Evolutionary conservation across 2,329 filamentous ascomycete species (phyloP), one percentile per base, ranked within the genome.

Genomic region (Beauveria asiatica): DNA sequence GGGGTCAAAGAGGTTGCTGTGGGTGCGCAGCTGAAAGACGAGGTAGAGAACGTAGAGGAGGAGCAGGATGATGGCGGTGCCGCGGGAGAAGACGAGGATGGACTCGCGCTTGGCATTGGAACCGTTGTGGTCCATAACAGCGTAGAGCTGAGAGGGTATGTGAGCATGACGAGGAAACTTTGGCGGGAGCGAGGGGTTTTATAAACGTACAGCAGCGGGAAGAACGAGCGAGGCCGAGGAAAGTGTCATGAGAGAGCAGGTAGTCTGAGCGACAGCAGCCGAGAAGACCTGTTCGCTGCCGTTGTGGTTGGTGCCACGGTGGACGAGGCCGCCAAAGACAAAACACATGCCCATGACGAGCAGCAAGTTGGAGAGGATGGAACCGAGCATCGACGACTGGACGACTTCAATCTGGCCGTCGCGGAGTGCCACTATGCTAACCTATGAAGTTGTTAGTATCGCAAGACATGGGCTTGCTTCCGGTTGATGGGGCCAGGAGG

Each of bases 321-420:
- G 84, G 63, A 80, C 79, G 62, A 91, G 76, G 37, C 89, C 89
- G 59, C 89, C 89, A 59, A 89, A 82, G 65, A 92, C 78, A 76
- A 91, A 91, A 73, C 88, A 91, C 80, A 89, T 90, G 67, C 88
- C 88, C 70, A 92, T 82, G 51, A 92, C 93, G 23, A 97, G 84
- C 8, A 97, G 82, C 65, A 97, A 87, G 74, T 97, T 97, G 65
- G 93, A 97, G 44, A 97, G 80, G 67, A 97, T 96, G 69, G 90
- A 95, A 52, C 94, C 93, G 39, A 97, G 85, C 92, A 97, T 97
- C 64, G 91, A 96, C 21, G 93, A 89, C 76, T 97, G 94, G n/a
- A 97, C 93, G 65, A 97, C 92, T 68, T 93, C 87, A 70, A 97
- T 95, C 75, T 97, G 89, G 64, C 86, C 85, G 67, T 94, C 85